These are phyloP conservation scores for Syncephalastrum monosporum DNA, from an alignment of 371 early-diverging fungal species.

Conservation along the genomic window DNA sequence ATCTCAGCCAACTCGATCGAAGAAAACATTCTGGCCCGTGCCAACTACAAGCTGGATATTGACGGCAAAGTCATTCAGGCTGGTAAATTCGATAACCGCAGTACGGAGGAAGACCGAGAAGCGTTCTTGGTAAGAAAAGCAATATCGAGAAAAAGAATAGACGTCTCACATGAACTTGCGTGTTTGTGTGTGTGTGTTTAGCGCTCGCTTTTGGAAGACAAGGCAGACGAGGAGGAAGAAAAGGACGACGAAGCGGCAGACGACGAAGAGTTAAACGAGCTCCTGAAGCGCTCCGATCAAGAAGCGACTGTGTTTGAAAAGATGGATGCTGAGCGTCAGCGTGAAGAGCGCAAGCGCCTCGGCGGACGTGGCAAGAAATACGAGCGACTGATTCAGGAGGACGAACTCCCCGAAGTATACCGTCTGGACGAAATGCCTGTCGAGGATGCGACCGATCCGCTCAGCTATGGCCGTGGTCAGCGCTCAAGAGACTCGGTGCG, in stretches of 20 bases:
- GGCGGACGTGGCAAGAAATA: constrained; percentile 48
- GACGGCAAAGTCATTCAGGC: constrained; percentile 99
- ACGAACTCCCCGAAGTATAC: constrained; percentile 84
- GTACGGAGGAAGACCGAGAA: constrained; percentile 92
- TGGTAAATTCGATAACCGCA: constrained; percentile 97
- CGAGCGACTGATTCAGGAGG: constrained; percentile 78
- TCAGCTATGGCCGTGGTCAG: constrained; percentile 60
- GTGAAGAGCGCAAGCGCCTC: constrained; percentile 23
- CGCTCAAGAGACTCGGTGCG: constrained; percentile 56
- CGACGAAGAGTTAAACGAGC: constrained; percentile 68
- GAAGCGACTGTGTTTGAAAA: constrained; percentile 31
- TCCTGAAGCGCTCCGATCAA: constrained; percentile 37
- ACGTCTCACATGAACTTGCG: too few species aligned
- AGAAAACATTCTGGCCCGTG: constrained; percentile 94
- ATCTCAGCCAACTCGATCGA: constrained; percentile 96
- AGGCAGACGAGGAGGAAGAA: constrained; percentile 59
- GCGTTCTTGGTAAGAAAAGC: constrained; percentile 57
- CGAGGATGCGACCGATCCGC: constrained; percentile 46
- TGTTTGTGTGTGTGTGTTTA: constrained; percentile 11
- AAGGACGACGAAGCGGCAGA: constrained; percentile 62
- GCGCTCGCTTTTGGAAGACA: constrained; percentile 74
- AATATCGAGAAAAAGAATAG: neutral
- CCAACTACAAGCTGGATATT: constrained; percentile 94
- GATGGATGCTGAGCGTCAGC: constrained; percentile 46
- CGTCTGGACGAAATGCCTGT: constrained; percentile 56